Evolutionary conservation across 2,329 filamentous ascomycete species (phyloP).

Genomic region (Nigrospora sphaerica): DNA sequence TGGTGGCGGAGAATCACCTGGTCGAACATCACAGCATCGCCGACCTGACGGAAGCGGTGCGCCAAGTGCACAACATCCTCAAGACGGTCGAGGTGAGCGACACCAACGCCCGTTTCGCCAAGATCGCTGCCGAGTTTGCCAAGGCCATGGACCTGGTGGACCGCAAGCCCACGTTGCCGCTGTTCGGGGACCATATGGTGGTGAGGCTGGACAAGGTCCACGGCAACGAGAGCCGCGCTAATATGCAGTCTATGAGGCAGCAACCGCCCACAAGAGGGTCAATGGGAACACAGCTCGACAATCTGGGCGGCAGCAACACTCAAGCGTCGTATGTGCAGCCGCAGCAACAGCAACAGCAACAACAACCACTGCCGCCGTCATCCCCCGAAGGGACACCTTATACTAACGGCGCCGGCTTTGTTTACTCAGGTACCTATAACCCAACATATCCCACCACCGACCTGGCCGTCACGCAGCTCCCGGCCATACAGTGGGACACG

Average conservation of each 20-base stretch:
- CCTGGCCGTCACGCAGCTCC: neutral
- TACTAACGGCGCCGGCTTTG: neutral
- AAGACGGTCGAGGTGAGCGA: slow-evolving; percentile 14
- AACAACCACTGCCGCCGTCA: neutral
- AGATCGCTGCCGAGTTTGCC: slow-evolving; percentile 13
- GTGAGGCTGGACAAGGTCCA: neutral
- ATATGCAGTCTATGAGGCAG: neutral
- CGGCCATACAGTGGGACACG: slow-evolving; percentile 5
- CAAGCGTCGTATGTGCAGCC: no score
- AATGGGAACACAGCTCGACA: no score
- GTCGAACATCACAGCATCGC: slow-evolving; percentile 8
- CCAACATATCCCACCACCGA: neutral
- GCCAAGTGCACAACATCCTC: slow-evolving; percentile 12
- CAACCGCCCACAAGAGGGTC: neutral
- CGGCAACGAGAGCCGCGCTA: neutral
- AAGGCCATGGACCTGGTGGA: slow-evolving; percentile 11
- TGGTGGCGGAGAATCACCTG: slow-evolving; percentile 1
- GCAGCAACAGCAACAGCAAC: no score
- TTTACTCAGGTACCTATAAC: slow-evolving; percentile 4
- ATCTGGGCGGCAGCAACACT: no score
- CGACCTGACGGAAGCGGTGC: slow-evolving; percentile 9
- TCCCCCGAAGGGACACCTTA: neutral
- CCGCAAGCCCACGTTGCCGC: slow-evolving; percentile 3
- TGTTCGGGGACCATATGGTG: slow-evolving; percentile 3
- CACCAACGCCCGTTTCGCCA: slow-evolving; percentile 15